Percentiles rank a stretch among this genome's conserved stretches.
These are phyloP conservation scores for Populus hybrid DNA, from an alignment of 441 rosid species.

Conservation along the genomic window DNA sequence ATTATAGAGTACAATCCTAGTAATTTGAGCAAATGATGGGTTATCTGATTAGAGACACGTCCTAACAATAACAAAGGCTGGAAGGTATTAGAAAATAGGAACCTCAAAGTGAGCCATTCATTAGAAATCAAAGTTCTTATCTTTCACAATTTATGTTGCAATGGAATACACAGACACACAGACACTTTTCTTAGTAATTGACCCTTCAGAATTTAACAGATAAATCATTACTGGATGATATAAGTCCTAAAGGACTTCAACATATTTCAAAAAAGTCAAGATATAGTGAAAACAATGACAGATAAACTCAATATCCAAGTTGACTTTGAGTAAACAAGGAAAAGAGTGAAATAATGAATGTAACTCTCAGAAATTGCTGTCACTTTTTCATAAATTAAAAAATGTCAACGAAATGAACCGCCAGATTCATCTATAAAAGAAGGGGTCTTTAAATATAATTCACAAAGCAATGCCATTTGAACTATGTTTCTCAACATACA, in stretches of 20 bases:
- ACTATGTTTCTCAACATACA: neutral
- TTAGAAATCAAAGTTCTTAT: neutral
- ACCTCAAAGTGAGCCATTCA: conserved; percentile 1
- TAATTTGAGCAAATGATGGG: neutral
- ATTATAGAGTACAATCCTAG: neutral
- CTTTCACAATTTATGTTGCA: neutral
- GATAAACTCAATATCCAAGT: neutral
- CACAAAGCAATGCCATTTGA: neutral
- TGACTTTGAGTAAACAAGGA: no score
- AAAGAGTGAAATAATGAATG: neutral
- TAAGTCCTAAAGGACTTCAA: neutral
- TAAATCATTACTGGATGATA: neutral
- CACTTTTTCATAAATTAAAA: neutral
- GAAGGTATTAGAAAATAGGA: neutral
- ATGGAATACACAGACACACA: neutral
- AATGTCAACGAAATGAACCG: neutral
- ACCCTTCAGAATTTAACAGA: neutral
- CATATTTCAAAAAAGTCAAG: neutral
- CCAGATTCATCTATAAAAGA: neutral
- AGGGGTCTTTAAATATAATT: neutral
- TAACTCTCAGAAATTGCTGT: neutral
- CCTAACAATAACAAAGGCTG: neutral
- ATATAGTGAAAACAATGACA: neutral
- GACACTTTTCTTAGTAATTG: neutral
- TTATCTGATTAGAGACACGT: neutral